Evolutionary conservation across 2,329 filamentous ascomycete species (phyloP), one percentile per base, ranked within the genome.

Genomic region (Gnomoniopsis smithogilvyi): DNA sequence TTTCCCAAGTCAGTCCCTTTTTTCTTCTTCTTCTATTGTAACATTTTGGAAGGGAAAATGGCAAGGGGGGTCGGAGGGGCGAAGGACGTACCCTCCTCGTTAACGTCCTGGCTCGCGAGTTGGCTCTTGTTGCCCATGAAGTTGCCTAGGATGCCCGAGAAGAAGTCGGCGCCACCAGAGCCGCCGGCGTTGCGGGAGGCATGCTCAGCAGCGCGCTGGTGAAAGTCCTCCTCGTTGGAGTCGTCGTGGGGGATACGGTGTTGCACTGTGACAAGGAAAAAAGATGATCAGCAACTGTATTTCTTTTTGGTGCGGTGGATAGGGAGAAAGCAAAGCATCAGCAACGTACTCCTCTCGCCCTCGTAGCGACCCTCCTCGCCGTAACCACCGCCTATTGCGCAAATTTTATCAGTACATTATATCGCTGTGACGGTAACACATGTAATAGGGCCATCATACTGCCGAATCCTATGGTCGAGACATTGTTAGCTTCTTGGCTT

Each of bases 71-170:
- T 33, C 12, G 34, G 4, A 4, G 33, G 12, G 6, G 15, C 15
- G 51, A 19, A 30, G 11, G 22, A 65, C 74, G 43, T 59, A 80
- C 81, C 78, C 21, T 81, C 73, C 67, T 85, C 81, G 54, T 84
- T 79, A 12, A 78, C 56, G 30, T 76, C 72, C 58, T 81, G 76
- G 38, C 76, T 66, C n/a, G 74, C 73, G 24, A 84, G 68, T 58
- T 74, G 70, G 59, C 71, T 66, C 75, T 82, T 81, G 69, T 80
- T 81, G 71, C 81, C 73, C 19, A 73, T 72, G 50, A 85, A 72
- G 46, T 74, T 67, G 55, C 75, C 73, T 34, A 84, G 70, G 59
- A 85, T 72, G 65, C 62, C 71, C 59, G 76, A 75, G 67, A 85
- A 85, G 59, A 85, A 69, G 66, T 76, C 74, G 66, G 68, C 68